A percentile compares a stretch with the other conserved stretches of the same genome.
phyloP scores from a whole-genome alignment of 805 yeast species.

The Ascoidea tarda region DNA sequence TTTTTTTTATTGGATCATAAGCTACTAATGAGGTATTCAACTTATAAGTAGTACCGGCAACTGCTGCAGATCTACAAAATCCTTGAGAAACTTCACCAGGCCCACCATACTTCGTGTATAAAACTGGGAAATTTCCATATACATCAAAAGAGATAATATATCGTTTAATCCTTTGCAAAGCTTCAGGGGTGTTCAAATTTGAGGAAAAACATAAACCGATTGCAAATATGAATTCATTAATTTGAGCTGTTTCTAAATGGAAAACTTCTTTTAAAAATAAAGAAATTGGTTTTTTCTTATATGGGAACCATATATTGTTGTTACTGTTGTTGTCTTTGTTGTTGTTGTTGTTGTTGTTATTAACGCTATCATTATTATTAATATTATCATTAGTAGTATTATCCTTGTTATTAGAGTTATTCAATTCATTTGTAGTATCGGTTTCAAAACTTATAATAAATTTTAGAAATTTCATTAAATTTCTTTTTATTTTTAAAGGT shows the following conservation, averaged over 20 bases:
- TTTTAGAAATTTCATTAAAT: constrained; percentile 82
- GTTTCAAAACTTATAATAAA: constrained; percentile 64
- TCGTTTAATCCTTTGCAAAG: constrained; percentile 68
- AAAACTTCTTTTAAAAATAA: constrained; percentile 51
- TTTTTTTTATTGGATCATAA: constrained; percentile 50
- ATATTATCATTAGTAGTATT: too few relatives aligned
- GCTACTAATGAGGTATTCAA: constrained; percentile 51
- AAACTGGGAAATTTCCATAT: constrained; percentile 88
- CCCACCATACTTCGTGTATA: constrained; percentile 88
- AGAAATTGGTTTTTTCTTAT: constrained; percentile 40
- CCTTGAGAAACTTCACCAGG: constrained; percentile 96
- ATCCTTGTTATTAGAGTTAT: too few relatives aligned
- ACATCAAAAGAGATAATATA: constrained; percentile 78
- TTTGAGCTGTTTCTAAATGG: constrained; percentile 59
- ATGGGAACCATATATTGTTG: constrained; percentile 32
- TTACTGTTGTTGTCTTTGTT: too few relatives aligned
- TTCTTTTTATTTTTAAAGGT: constrained; percentile 61
- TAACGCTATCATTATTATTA: constrained; percentile 27
- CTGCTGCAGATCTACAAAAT: constrained; percentile 95
- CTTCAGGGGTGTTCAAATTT: constrained; percentile 54
- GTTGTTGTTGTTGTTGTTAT: too few relatives aligned
- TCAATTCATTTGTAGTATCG: constrained; percentile 22
- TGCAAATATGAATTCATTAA: constrained; percentile 72
- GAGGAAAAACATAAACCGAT: constrained; percentile 64
- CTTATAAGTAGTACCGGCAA: constrained; percentile 91